Percentiles rank a stretch among this genome's conserved stretches.
phyloP scores from a whole-genome alignment of 2,329 filamentous ascomycete genomes.

The Cordyceps militaris region DNA sequence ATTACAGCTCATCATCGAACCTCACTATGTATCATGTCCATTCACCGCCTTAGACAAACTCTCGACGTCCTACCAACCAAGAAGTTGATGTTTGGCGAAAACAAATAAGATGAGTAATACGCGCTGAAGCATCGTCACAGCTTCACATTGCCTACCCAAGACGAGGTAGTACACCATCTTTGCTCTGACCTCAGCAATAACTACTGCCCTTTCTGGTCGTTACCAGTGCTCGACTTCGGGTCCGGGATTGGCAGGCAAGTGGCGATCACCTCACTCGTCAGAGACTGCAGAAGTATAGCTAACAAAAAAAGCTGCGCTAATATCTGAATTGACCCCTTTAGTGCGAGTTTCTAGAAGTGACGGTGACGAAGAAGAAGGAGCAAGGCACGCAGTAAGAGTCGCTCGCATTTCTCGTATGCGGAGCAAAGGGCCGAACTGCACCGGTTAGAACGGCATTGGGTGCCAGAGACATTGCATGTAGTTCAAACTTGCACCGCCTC shows the following conservation, averaged over 20 bases:
- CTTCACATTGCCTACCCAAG: not conserved
- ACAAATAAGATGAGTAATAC: not conserved
- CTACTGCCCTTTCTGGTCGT: too few species aligned
- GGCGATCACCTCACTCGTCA: too few species aligned
- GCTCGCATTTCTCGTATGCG: not conserved
- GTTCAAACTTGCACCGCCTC: not conserved
- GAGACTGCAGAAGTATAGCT: too few species aligned
- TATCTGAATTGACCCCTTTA: not conserved
- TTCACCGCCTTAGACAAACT: not conserved
- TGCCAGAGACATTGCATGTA: not conserved
- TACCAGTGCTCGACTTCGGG: too few species aligned
- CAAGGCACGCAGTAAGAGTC: not conserved
- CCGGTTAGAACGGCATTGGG: not conserved
- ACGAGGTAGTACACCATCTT: not conserved
- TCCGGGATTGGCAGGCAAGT: too few species aligned
- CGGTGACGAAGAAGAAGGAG: not conserved
- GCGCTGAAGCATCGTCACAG: not conserved
- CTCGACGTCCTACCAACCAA: not conserved
- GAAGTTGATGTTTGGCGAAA: too few species aligned
- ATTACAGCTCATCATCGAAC: not conserved
- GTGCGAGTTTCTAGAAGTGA: not conserved
- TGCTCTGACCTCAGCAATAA: too few species aligned
- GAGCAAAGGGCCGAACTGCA: not conserved
- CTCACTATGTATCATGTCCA: not conserved
- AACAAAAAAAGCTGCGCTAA: not conserved